Conservation (phyloP, 225 moss, liverwort and hornwort genomes). For the Neckera pumila region DNA sequence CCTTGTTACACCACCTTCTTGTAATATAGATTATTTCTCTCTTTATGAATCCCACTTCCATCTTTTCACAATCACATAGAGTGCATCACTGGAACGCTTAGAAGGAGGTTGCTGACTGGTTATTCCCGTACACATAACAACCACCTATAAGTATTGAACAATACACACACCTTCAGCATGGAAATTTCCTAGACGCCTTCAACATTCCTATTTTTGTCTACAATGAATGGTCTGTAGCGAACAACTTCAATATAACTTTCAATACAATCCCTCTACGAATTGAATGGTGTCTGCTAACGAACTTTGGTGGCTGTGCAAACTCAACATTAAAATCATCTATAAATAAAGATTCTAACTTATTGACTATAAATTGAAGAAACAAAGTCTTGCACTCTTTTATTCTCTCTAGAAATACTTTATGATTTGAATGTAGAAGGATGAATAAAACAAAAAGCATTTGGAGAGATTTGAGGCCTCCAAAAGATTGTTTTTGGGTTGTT, state of each 20-base stretch:
- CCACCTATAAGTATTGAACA: background rate
- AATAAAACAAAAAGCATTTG: background rate
- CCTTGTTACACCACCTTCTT: no score
- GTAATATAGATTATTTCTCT: no score
- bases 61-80: background rate
- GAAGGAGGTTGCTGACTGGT: no score
- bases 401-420: background rate
- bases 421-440: background rate
- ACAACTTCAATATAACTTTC: background rate
- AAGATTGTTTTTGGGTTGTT: no score
- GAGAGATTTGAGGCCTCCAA: no score
- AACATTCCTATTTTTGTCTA: background rate
- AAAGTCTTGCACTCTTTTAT: background rate
- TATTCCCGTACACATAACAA: background rate
- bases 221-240: fast-evolving
- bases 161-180: background rate
- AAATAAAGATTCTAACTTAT: background rate
- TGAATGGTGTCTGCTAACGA: background rate
- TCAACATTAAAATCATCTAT: background rate
- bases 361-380: background rate
- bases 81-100: fast-evolving
- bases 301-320: background rate
- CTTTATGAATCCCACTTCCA: background rate
- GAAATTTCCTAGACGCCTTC: background rate
- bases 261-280: background rate